A percentile compares a stretch with the other conserved stretches of the same genome.
These are phyloP conservation scores for Neurospora sp. DNA, from an alignment of 495 filamentous ascomycete genomes.

Conservation along the genomic window DNA sequence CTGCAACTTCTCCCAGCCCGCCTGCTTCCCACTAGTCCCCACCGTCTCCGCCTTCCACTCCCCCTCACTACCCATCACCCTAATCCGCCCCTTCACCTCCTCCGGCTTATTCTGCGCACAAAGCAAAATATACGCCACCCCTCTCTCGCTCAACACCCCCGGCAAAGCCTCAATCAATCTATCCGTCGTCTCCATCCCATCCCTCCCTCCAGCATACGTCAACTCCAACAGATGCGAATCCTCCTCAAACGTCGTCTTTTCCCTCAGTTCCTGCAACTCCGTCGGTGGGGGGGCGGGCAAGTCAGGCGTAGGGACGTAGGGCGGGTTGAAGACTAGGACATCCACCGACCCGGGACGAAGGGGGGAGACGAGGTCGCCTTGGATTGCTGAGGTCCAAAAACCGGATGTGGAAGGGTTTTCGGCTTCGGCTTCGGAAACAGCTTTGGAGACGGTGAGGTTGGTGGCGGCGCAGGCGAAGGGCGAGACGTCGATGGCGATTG, in stretches of 20 bases:
- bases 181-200: constrained; percentile 91
- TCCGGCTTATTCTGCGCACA: constrained; percentile 80
- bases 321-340: constrained; percentile 90
- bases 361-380: constrained; percentile 53
- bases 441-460: constrained; percentile 46
- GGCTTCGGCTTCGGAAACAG: constrained; percentile 15
- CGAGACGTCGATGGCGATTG: constrained; percentile 74
- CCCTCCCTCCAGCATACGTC: constrained; percentile 75
- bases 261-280: background rate
- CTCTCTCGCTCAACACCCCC: constrained; percentile 48
- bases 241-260: constrained; percentile 41
- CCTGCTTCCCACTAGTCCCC: constrained; percentile 70
- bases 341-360: constrained; percentile 53
- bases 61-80: constrained; percentile 30
- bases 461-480: constrained; percentile 65
- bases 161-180: constrained; percentile 60
- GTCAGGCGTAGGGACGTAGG: constrained; percentile 81
- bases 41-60: constrained; percentile 70
- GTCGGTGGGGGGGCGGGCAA: constrained; percentile 37
- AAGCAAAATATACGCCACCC: constrained; percentile 80
- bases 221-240: constrained; percentile 77
- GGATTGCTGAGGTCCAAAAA: constrained; percentile 49
- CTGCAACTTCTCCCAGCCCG: constrained; percentile 84
- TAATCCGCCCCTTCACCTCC: constrained; percentile 57
- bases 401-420: constrained; percentile 21